A percentile compares a stretch with the other conserved stretches of the same genome.
Evolutionary conservation across 2,329 filamentous ascomycete genomes (phyloP).

Genomic region (Diaporthe sp.): DNA sequence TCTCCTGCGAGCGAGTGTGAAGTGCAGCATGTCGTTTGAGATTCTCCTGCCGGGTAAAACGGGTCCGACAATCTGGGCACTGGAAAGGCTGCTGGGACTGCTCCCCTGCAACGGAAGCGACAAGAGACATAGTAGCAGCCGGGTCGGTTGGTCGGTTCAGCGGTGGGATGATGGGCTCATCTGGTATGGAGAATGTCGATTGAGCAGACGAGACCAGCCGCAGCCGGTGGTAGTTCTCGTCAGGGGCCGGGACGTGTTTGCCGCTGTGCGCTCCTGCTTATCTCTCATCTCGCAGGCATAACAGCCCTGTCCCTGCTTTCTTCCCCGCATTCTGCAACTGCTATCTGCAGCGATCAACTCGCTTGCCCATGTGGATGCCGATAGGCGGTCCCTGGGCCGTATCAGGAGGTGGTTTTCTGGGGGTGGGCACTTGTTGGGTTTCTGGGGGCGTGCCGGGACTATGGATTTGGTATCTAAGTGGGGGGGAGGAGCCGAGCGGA

Average conservation of each 20-base stretch:
- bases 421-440: constrained; percentile 1
- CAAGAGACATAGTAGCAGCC: constrained; percentile 32
- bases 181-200: constrained; percentile 22
- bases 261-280: constrained; percentile 12
- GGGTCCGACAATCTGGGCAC: constrained; percentile 52
- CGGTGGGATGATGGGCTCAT: constrained; percentile 9
- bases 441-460: constrained; percentile 10
- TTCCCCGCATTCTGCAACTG: constrained; percentile 25
- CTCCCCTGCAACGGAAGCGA: constrained; percentile 7
- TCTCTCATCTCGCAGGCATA: neutral
- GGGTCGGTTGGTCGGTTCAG: constrained; percentile 12
- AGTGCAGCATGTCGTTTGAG: constrained; percentile 56
- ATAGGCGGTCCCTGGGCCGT: constrained; percentile 7
- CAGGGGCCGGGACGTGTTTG: constrained; percentile 14
- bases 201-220: constrained; percentile 11
- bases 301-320: constrained; percentile 15
- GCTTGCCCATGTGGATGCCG: constrained; percentile 5
- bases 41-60: constrained; percentile 55
- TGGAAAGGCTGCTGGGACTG: constrained; percentile 52
- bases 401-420: constrained; percentile 23
- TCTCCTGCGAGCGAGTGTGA: constrained; percentile 49
- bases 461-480: constrained; percentile 25
- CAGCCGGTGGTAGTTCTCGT: constrained; percentile 4
- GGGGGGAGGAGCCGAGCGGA: neutral
- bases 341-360: constrained; percentile 10